phyloP scores from a whole-genome alignment of 2,329 filamentous ascomycete species.

The Blumeria hordei region DNA sequence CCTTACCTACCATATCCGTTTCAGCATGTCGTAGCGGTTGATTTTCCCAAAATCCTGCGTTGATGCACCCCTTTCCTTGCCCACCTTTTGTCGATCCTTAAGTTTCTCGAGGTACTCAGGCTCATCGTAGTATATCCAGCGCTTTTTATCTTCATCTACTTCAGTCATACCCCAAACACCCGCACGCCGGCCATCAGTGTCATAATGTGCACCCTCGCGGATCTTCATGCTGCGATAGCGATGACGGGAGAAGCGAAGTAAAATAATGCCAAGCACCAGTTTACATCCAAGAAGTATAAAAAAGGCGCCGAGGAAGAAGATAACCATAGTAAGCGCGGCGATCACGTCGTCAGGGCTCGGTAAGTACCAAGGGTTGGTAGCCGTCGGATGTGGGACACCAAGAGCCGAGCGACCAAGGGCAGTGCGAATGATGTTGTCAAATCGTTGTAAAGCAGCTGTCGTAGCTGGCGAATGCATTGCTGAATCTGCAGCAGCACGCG shows the following conservation, averaged over 20 bases:
- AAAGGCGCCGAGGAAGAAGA: constrained; percentile 68
- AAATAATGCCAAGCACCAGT: constrained; percentile 65
- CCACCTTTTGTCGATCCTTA: constrained; percentile 37
- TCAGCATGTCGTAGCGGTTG: constrained; percentile 81
- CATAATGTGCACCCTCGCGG: constrained; percentile 27
- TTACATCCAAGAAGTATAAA: constrained; percentile 67
- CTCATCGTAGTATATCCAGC: constrained; percentile 74
- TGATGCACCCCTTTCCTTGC: constrained; percentile 29
- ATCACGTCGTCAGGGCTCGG: constrained; percentile 41
- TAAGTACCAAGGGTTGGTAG: constrained; percentile 14
- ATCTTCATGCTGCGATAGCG: constrained; percentile 64
- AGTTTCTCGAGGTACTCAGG: constrained; percentile 39
- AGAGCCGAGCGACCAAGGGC: constrained; percentile 55
- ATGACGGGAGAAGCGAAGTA: constrained; percentile 56
- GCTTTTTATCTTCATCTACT: constrained; percentile 63
- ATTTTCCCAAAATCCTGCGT: constrained; percentile 39
- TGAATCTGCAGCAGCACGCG: constrained; percentile 37
- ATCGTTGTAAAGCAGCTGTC: constrained; percentile 51
- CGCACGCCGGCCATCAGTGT: constrained; percentile 48
- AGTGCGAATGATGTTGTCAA: constrained; percentile 54
- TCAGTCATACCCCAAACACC: constrained; percentile 74
- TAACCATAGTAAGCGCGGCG: constrained; percentile 54
- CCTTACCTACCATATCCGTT: constrained; percentile 69
- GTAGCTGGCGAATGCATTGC: constrained; percentile 43
- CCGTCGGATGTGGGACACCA: constrained; percentile 17